phyloP scores from a whole-genome alignment of 78 protist genomes.

The Polysphondylium violaceum region DNA sequence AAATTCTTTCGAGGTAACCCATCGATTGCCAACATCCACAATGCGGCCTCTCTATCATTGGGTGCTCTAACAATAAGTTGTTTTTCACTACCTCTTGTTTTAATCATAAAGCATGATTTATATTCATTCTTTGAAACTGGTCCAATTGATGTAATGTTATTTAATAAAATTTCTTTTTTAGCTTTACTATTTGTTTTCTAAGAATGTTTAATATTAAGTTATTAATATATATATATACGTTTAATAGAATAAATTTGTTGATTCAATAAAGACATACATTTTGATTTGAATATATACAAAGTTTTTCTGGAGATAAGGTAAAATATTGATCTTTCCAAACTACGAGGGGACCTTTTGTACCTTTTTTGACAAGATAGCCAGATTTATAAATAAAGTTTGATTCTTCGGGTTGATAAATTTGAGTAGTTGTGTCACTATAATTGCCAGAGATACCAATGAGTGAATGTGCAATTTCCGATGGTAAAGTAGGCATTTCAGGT shows the following conservation, averaged over 20 bases:
- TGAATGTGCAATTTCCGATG: constrained; percentile 34
- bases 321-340: constrained; percentile 74
- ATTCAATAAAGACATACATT: background rate
- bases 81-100: background rate
- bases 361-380: constrained; percentile 37
- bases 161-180: constrained; percentile 43
- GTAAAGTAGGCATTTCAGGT: constrained; percentile 28
- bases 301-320: constrained; percentile 38
- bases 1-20: constrained; percentile 71
- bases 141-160: constrained; percentile 30
- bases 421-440: constrained; percentile 29
- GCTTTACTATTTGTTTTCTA: constrained; percentile 23
- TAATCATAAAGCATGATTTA: constrained; percentile 54
- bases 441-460: background rate
- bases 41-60: constrained; percentile 29
- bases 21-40: constrained; percentile 78
- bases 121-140: constrained; percentile 62
- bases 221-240: background rate
- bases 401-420: constrained; percentile 19
- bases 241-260: too few relatives aligned
- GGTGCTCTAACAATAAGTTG: constrained; percentile 15
- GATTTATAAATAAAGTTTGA: constrained; percentile 31
- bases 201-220: background rate
- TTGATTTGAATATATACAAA: constrained; percentile 34
- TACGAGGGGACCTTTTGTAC: constrained; percentile 50